Conservation (phyloP, 2,329 filamentous ascomycete species). For the Penicillium sp. region DNA sequence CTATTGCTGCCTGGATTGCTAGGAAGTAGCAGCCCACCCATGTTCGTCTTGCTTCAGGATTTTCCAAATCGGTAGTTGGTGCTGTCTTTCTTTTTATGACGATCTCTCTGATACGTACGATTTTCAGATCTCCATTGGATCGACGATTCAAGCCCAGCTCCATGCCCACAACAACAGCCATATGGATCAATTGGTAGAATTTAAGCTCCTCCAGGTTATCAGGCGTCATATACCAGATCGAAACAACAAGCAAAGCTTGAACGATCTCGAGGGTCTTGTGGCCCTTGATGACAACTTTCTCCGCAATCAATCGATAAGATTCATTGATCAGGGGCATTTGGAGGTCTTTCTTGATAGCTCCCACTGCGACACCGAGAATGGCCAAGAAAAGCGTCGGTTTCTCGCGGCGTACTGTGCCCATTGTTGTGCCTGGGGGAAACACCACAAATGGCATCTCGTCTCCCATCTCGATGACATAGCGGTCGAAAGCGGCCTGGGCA, state of each 20-base stretch:
- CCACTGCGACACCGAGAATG: conserved; percentile 57
- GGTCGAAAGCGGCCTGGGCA: conserved; percentile 58
- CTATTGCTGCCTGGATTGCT: conserved; percentile 59
- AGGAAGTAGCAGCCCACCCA: conserved; percentile 65
- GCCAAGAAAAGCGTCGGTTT: conserved; percentile 63
- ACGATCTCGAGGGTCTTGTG: conserved; percentile 82
- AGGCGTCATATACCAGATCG: conserved; percentile 85
- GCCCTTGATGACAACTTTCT: conserved; percentile 71
- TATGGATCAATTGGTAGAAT: conserved; percentile 84
- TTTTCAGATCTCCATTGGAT: conserved; percentile 37
- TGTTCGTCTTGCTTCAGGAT: conserved; percentile 58
- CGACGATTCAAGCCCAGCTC: conserved; percentile 75
- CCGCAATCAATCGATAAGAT: conserved; percentile 70
- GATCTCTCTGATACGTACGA: conserved; percentile 40
- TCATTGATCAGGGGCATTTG: conserved; percentile 68
- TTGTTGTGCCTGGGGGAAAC: conserved; percentile 56
- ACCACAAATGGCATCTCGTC: conserved; percentile 60
- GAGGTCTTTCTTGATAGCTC: conserved; percentile 52
- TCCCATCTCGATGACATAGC: conserved; percentile 57
- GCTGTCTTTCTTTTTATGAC: conserved; percentile 36
- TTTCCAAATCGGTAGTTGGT: conserved; percentile 48
- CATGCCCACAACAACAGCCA: conserved; percentile 77
- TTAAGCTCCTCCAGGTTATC: conserved; percentile 83
- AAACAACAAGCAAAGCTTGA: conserved; percentile 72
- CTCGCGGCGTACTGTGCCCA: conserved; percentile 55